These are phyloP conservation scores for Pyracantha coccinea DNA, from an alignment of 331 rosid genomes.

Conservation along the genomic window DNA sequence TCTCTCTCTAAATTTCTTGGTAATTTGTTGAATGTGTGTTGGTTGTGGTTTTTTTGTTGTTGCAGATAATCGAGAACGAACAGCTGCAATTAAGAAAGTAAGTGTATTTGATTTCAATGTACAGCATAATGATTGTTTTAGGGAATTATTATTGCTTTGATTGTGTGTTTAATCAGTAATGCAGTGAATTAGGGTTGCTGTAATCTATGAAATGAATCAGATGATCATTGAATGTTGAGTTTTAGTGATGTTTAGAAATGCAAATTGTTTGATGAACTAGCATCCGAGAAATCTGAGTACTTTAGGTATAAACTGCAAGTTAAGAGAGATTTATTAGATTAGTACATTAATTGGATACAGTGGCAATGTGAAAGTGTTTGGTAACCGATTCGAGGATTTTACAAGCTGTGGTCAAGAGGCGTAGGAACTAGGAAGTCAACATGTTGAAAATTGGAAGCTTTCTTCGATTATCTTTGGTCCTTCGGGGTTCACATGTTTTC, in stretches of 20 bases:
- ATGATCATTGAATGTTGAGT: background rate
- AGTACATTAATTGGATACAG: background rate
- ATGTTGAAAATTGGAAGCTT: background rate
- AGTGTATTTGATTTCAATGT: background rate
- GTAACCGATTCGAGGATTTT: background rate
- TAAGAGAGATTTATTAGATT: background rate
- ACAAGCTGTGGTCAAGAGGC: background rate
- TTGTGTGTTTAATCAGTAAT: background rate
- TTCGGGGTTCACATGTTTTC: background rate
- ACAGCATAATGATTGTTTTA: background rate
- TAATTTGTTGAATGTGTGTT: background rate
- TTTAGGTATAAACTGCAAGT: background rate
- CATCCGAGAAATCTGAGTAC: background rate
- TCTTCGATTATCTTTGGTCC: background rate
- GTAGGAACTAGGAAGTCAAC: background rate
- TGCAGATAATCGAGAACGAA: slow-evolving; percentile 76
- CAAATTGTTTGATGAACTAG: background rate
- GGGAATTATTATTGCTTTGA: background rate
- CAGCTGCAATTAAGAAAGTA: slow-evolving; percentile 72
- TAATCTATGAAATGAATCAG: background rate
- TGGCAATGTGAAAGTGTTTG: background rate
- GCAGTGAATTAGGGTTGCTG: background rate
- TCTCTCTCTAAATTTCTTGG: background rate
- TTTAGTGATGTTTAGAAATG: background rate
- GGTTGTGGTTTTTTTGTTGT: slow-evolving; percentile 9